Percentiles rank a stretch among this genome's conserved stretches.
Conservation (phyloP, 31 red algal genomes). For the Pterothamnion heteromorphum region DNA sequence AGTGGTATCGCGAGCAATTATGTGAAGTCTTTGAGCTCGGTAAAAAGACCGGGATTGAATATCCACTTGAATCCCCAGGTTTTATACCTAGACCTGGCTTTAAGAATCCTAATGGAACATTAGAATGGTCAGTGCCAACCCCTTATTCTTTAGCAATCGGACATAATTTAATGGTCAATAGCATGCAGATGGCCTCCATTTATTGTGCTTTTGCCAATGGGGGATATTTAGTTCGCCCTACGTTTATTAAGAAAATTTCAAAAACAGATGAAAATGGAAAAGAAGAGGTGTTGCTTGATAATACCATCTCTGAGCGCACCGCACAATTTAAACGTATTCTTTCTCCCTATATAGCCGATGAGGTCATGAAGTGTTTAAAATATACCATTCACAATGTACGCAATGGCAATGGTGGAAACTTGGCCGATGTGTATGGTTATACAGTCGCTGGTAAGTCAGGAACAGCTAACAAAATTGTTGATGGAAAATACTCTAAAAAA, state of each 20-base stretch:
- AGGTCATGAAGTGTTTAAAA: not conserved
- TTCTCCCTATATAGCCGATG: not conserved
- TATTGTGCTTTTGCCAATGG: constrained; percentile 14
- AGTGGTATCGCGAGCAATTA: no score
- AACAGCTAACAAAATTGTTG: not conserved
- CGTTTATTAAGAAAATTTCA: not conserved
- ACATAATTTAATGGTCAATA: not conserved
- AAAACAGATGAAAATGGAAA: not conserved
- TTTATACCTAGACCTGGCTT: no score
- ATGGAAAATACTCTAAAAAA: not conserved
- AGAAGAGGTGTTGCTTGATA: not conserved
- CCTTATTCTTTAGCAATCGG: not conserved
- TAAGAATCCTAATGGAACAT: no score
- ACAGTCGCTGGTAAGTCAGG: constrained; percentile 31
- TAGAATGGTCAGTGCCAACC: no score
- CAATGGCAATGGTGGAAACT: not conserved
- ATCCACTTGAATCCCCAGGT: no score
- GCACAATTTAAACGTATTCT: not conserved
- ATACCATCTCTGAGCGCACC: no score
- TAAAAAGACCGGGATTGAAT: no score
- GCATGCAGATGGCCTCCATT: not conserved
- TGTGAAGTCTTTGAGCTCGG: no score
- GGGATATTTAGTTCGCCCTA: not conserved
- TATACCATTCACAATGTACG: not conserved
- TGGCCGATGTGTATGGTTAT: not conserved